Base-by-base conservation (phyloP, 164 flowering plant genomes). In the Stephania yunnanensis region DNA sequence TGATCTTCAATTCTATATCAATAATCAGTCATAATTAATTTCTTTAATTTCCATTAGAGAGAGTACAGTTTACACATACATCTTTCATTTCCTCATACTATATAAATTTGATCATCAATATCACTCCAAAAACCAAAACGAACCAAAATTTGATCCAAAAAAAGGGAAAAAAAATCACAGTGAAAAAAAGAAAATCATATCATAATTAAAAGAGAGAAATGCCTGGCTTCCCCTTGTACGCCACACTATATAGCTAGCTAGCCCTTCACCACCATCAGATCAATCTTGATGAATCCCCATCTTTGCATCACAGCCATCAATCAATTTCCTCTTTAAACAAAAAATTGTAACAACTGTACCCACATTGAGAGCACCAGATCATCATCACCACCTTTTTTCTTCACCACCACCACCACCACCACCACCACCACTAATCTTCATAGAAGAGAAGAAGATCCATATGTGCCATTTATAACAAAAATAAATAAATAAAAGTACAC, bases 171-270 rank as follows among this genome's bases (percentile, higher is more conserved):
- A 4, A 63, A 19, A 36, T 36, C 42, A 36, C 42, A 36, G 4
- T 36, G 42, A 36, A 36, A 36, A 36, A 19, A 48, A 66, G 8
- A 15, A 50, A 50, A 8, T 29, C 7, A 55, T 36, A 55, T 25
- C 10, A 50, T 9, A 76, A 29, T 17, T 46, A 30, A 5, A 52
- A 72, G 19, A 68, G 22, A 67, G 68, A 63, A 74, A 68, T 78
- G 80, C 80, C 80, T 78, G 80, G 80, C 80, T 78, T 78, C 71
- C 80, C 79, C 80, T 46, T 78, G 80, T 78, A 78, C 76, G 73
- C 80, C 80, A 55, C 71, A 36, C 42, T 25, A 25, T 25, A 25
- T 25, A 25, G 25, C 25, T 25, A 25, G 25, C 25, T n/a, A 75
- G 25, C 42, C 42, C 42, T 36, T 36, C 42, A 36, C 42, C 42